Evolutionary conservation across 2,329 filamentous ascomycete genomes (phyloP).

Genomic region (Pezicula neosporulosa): DNA sequence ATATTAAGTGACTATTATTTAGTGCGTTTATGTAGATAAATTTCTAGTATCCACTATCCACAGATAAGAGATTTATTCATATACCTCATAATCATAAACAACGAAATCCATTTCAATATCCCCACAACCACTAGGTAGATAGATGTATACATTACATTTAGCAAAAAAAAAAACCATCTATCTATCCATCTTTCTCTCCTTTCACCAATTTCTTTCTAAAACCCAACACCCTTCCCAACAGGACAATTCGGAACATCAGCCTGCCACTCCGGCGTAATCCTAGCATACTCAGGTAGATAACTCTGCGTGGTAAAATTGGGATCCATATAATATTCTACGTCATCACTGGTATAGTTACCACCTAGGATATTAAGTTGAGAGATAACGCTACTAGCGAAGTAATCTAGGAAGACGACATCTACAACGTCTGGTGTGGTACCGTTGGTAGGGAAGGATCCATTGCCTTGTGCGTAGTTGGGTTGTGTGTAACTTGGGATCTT

Average conservation of each 20-base stretch:
- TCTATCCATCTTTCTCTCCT: too few species aligned
- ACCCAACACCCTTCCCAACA: constrained; percentile 21
- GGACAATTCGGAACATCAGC: constrained; percentile 23
- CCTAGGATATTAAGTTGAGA: constrained; percentile 58
- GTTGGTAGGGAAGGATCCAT: constrained; percentile 54
- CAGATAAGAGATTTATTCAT: too few species aligned
- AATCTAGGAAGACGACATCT: constrained; percentile 87
- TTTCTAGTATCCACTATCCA: too few species aligned
- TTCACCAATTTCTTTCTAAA: neutral
- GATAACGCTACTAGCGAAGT: constrained; percentile 77
- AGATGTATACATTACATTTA: too few species aligned
- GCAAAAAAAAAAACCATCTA: too few species aligned
- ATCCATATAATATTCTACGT: constrained; percentile 28
- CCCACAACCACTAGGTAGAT: too few species aligned
- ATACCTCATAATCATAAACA: too few species aligned
- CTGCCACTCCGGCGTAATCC: constrained; percentile 19
- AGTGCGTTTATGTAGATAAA: too few species aligned
- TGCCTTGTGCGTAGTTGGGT: constrained; percentile 77
- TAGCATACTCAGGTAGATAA: constrained; percentile 30
- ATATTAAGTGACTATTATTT: too few species aligned
- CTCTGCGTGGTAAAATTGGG: constrained; percentile 25
- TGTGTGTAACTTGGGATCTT: constrained; percentile 69
- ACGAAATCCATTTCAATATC: too few species aligned
- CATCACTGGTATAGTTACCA: constrained; percentile 23
- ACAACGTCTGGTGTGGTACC: constrained; percentile 61